Conservation (phyloP, 305 asterid species). For the Plantago rigida region DNA sequence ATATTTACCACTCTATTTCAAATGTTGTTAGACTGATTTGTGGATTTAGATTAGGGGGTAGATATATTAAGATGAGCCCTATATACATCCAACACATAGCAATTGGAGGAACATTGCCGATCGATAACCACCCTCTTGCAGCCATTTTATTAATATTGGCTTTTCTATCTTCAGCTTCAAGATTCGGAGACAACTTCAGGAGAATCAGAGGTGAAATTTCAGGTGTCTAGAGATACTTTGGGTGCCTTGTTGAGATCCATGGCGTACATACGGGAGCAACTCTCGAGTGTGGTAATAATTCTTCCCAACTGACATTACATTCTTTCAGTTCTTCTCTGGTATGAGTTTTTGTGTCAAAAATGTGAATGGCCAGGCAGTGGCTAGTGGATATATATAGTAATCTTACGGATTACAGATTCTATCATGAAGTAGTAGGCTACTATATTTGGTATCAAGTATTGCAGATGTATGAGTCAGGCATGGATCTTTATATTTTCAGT, state of each 20-base stretch:
- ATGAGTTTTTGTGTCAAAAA: not conserved
- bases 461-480: no score
- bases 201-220: conserved; percentile 78
- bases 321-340: not conserved
- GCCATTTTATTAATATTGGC: conserved; percentile 21
- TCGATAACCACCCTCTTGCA: conserved; percentile 10
- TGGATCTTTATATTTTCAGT: no score
- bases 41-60: no score
- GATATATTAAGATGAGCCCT: no score
- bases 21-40: no score
- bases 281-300: conserved; percentile 53
- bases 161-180: conserved; percentile 56
- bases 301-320: conserved; percentile 14
- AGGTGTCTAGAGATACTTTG: conserved; percentile 73
- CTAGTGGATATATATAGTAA: no score
- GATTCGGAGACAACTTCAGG: conserved; percentile 61
- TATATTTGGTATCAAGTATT: no score
- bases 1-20: no score
- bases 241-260: conserved; percentile 90
- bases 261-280: conserved; percentile 85
- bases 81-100: not conserved
- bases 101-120: not conserved
- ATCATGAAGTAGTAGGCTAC: no score
- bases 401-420: no score
- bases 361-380: no score